Evolutionary conservation across 2,329 filamentous ascomycete genomes (phyloP), one percentile per base, ranked within the genome.

Genomic region (Apiospora arundinis): DNA sequence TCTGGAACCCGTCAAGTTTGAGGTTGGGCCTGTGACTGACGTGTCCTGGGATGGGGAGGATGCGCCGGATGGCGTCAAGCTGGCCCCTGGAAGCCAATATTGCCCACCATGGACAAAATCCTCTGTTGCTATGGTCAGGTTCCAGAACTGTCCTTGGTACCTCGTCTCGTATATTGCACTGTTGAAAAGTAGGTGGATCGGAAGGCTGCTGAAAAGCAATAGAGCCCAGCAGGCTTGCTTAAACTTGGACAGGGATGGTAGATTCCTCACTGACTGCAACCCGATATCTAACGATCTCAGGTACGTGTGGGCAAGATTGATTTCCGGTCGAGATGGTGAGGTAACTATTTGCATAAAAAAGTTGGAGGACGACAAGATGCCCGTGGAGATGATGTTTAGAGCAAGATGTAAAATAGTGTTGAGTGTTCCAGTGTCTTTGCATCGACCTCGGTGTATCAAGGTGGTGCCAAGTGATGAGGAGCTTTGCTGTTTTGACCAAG

Each of bases 271-370:
- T 69, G 81, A 83, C 2, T 80, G 76, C 1, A 84, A 73, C 0
- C 86, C 84, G 67, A 85, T 82, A 63, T 83, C 81, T 1, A 86
- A 75, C 81, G 82, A 85, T 21, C 74, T 76, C 1, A 79, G 76
- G 45, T 76, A 73, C 0, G 73, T 68, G 76, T 88, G 87, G 0
- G 84, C 85, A 40, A 72, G 71, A 49, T 87, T 82, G 67, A 75
- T 40, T 32, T 75, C 72, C 2, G 46, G 40, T 1, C 74, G 70
- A 18, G 73, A 70, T 1, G 74, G 74, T 7, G 72, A 68, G 8
- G 52, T 72, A 5, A 75, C 25, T 1, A 74, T 28, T 52, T 76
- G 74, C 74, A 74, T 74, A 16, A 74, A 75, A 45, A 73, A 73
- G 46, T 76, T 73, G 5, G 72, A 73, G 1, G 74, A 73, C 1